These are phyloP conservation scores for Myxozyma kluyveri DNA, from an alignment of 805 yeast genomes.

Conservation along the genomic window DNA sequence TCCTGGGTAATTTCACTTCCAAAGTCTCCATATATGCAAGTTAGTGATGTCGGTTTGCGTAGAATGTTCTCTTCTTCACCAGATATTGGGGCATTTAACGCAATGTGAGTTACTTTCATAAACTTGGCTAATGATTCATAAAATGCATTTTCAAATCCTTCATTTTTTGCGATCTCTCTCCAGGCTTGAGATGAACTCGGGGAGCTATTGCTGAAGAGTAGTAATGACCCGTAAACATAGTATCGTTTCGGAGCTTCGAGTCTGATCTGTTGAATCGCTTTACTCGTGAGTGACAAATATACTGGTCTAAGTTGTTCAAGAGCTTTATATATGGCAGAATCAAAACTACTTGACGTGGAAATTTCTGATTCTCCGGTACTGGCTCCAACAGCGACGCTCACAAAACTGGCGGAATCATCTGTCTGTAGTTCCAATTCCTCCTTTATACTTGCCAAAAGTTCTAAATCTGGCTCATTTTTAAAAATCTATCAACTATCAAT, in stretches of 20 bases:
- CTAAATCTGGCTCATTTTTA: too few species aligned
- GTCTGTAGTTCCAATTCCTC: too few species aligned
- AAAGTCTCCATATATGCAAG: constrained; percentile 64
- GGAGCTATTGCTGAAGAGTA: constrained; percentile 50
- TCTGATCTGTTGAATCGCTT: not conserved
- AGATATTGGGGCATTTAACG: constrained; percentile 66
- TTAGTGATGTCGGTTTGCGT: constrained; percentile 63
- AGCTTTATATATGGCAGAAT: not conserved
- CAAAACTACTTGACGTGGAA: not conserved
- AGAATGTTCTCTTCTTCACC: constrained; percentile 47
- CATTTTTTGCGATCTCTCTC: constrained; percentile 37
- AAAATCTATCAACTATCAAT: too few species aligned
- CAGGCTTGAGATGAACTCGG: constrained; percentile 39
- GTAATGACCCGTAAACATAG: constrained; percentile 60
- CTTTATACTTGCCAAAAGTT: too few species aligned
- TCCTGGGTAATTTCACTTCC: constrained; percentile 43
- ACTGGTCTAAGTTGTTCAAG: not conserved
- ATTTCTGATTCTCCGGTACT: too few species aligned
- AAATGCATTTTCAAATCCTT: constrained; percentile 16
- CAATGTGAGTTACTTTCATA: constrained; percentile 55
- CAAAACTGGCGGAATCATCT: too few species aligned
- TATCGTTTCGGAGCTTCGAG: constrained; percentile 49
- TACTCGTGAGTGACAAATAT: not conserved
- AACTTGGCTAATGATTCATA: constrained; percentile 28
- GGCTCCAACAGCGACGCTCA: too few species aligned